phyloP scores from a whole-genome alignment of 169 alveolate species.

The Eimeria brunetti region DNA sequence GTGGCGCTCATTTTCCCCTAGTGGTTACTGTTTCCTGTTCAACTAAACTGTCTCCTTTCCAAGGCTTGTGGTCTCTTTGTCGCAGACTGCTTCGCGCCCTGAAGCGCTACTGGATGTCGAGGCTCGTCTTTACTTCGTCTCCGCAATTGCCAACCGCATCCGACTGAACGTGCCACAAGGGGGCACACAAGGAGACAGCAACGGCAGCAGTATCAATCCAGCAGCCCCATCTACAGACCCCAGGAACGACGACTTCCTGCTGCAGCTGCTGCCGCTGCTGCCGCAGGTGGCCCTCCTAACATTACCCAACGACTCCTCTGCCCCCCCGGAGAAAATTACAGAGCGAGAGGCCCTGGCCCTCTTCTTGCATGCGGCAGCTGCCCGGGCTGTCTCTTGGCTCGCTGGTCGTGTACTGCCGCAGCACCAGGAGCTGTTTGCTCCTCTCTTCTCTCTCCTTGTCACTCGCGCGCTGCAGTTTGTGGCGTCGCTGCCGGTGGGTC shows the following conservation, averaged over 20 bases:
- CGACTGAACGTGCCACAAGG: slow-evolving; percentile 26
- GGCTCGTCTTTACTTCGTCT: slow-evolving; percentile 47
- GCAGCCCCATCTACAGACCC: neutral
- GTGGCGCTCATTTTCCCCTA: neutral
- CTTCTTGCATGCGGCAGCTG: slow-evolving; percentile 57
- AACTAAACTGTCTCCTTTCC: neutral
- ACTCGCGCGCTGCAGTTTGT: slow-evolving; percentile 45
- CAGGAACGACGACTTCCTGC: slow-evolving; percentile 16
- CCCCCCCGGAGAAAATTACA: neutral
- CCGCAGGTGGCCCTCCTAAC: slow-evolving; percentile 69
- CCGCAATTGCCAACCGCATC: slow-evolving; percentile 61
- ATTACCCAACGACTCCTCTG: neutral
- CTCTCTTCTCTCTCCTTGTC: slow-evolving; percentile 56
- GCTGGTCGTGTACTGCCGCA: slow-evolving; percentile 52
- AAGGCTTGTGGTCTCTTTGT: neutral
- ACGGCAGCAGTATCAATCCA: neutral
- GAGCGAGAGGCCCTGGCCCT: slow-evolving; percentile 50
- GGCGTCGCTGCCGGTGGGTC: slow-evolving; percentile 57
- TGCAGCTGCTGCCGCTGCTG: slow-evolving; percentile 53
- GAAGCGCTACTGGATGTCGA: slow-evolving; percentile 38
- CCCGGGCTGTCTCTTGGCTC: slow-evolving; percentile 62
- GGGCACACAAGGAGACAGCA: neutral
- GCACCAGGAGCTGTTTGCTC: slow-evolving; percentile 63
- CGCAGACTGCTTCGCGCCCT: neutral
- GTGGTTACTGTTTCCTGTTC: neutral